These are phyloP conservation scores for Phanerodontia chrysosporium DNA, from an alignment of 768 basidiomycete species.

Conservation along the genomic window DNA sequence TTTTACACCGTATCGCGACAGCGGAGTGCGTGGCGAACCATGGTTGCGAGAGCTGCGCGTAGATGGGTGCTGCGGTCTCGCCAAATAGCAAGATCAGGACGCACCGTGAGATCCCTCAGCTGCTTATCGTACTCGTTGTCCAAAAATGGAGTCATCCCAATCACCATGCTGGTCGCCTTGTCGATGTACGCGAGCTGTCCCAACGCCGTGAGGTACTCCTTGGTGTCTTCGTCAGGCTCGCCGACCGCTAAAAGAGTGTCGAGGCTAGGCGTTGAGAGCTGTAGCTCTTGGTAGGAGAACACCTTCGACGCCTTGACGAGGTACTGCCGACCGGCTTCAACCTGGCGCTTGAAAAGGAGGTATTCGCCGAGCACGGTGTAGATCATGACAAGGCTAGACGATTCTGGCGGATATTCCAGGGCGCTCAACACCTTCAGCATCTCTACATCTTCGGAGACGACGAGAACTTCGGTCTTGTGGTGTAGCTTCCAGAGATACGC, in stretches of 20 bases:
- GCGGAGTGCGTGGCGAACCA: conserved; percentile 7
- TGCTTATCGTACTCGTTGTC: conserved; percentile 17
- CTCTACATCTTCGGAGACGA: conserved; percentile 14
- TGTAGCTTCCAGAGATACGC: conserved; percentile 21
- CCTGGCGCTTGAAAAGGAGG: conserved; percentile 16
- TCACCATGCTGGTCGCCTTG: conserved; percentile 18
- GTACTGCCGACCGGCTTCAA: conserved; percentile 18
- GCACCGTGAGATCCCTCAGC: conserved; percentile 15
- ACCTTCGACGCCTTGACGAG: conserved; percentile 15
- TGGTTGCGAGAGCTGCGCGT: conserved; percentile 3
- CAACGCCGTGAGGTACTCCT: conserved; percentile 20
- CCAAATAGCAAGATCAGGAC: background rate
- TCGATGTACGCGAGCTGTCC: conserved; percentile 23
- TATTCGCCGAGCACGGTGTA: conserved; percentile 20
- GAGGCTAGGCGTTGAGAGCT: conserved; percentile 4
- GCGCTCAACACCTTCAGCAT: conserved; percentile 9
- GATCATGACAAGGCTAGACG: conserved; percentile 17
- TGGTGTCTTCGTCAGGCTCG: conserved; percentile 13
- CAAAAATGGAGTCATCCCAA: conserved; percentile 13
- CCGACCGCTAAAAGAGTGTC: background rate
- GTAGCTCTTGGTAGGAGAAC: conserved; percentile 11
- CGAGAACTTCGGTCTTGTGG: conserved; percentile 5
- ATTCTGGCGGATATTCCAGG: conserved; percentile 12
- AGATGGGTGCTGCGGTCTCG: background rate
- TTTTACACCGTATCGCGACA: conserved; percentile 4